Evolutionary conservation across 139 green algal genomes (phyloP), one percentile per base, ranked within the genome.

Genomic region (Asterochloris erici): DNA sequence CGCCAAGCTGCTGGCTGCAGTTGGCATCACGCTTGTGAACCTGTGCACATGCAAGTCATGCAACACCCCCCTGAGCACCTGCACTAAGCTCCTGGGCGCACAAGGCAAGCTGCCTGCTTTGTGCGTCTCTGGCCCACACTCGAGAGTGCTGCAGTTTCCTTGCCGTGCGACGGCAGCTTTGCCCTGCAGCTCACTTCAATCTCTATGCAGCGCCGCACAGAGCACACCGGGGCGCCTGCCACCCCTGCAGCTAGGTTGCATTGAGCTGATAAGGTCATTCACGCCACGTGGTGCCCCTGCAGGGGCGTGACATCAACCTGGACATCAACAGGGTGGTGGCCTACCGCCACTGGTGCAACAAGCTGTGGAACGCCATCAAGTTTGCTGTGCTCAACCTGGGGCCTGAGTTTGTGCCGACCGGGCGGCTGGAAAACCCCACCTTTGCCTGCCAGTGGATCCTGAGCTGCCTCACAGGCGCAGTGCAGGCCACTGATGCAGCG

Each of bases 261-360:
- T 17, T 27, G 38, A 38, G 14, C 62, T 90, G 26, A 71, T 23
- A 73, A 73, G n/a, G 66, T 73, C 21, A 73, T 1, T 73, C 66
- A 73, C 38, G 6, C 38, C 38, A 54, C 38, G 38, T 6, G 38
- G 38, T 54, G 38, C 38, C 38, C 38, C 47, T 84, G 71, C 92
- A 98, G 90, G 93, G 88, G 0, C 85, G 91, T 10, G 92, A 97
- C 89, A 95, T 98, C 85, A 98, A 98, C 90, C 89, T 98, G 27
- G 95, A 98, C 91, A 96, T 98, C 89, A 95, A 98, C 87, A 91
- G 96, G n/a, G 96, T 99, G 68, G 93, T 98, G 6, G 91, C 92
- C 6, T 98, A 99, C 92, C 92, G 96, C 63, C 88, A 97, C 81
- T 98, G 94, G 95, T 98, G 96, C 94, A 99, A 99, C 92, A 99